phyloP scores from a whole-genome alignment of 306 rosid species.

The Vicia faba region DNA sequence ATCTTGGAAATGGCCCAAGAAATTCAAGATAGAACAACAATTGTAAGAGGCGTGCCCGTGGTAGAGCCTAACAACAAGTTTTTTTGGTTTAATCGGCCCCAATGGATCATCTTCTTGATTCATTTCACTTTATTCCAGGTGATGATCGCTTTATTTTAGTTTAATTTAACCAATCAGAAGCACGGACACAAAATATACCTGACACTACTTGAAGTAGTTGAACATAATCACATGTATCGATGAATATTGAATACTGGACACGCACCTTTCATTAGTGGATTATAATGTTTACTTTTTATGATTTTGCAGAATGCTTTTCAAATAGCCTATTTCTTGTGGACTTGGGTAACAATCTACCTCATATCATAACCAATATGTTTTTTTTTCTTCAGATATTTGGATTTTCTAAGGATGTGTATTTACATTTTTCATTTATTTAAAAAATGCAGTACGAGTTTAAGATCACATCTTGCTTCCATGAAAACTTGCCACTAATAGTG shows the following conservation, averaged over 20 bases:
- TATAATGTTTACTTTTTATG: background rate
- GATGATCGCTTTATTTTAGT: background rate
- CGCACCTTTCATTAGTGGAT: too few relatives aligned
- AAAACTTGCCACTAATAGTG: slow-evolving; percentile 48
- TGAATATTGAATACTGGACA: too few relatives aligned
- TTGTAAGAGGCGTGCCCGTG: slow-evolving; percentile 61
- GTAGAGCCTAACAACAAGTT: slow-evolving; percentile 68
- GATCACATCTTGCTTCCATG: slow-evolving; percentile 62
- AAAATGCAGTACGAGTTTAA: slow-evolving; percentile 56
- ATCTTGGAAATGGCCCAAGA: slow-evolving; percentile 80
- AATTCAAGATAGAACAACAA: slow-evolving; percentile 59
- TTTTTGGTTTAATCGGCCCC: slow-evolving; percentile 67
- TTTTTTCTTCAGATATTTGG: background rate
- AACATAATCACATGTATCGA: too few relatives aligned
- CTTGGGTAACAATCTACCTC: slow-evolving; percentile 39
- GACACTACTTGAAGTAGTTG: too few relatives aligned
- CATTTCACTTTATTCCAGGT: slow-evolving; percentile 66
- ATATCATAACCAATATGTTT: background rate
- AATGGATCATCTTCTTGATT: slow-evolving; percentile 60
- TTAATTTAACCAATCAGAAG: background rate
- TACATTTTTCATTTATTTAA: background rate
- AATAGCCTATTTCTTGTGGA: slow-evolving; percentile 63
- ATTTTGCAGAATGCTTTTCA: slow-evolving; percentile 66
- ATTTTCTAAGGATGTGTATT: background rate
- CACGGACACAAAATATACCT: too few relatives aligned